Evolutionary conservation across 306 rosid species (phyloP).

Genomic region (Casuarina equisetifolia): DNA sequence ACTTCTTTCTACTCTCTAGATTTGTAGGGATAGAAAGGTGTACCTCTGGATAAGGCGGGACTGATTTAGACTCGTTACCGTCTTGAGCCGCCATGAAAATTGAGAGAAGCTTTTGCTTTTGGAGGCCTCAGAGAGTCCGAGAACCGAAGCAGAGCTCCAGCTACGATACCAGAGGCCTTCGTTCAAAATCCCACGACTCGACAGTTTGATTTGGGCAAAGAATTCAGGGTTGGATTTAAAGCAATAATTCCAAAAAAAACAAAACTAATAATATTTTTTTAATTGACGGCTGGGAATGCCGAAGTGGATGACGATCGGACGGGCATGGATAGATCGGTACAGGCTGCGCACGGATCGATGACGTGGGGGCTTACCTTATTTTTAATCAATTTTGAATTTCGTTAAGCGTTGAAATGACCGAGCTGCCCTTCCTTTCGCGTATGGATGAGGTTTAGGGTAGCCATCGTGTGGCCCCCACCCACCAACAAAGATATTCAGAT

Average conservation of each 20-base stretch:
- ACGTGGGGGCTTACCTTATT: conserved; percentile 37
- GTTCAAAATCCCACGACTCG: conserved; percentile 23
- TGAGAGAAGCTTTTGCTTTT: conserved; percentile 22
- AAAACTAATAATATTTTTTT: conserved; percentile 9
- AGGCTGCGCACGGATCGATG: conserved; percentile 52
- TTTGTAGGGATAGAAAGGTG: conserved; percentile 12
- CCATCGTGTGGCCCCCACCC: conserved; percentile 5
- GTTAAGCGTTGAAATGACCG: background rate
- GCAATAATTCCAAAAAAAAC: conserved; percentile 12
- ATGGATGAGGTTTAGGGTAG: conserved; percentile 10
- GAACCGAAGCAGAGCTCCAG: background rate
- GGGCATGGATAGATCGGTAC: conserved; percentile 1
- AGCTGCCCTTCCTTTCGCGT: conserved; percentile 10
- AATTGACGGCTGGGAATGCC: conserved; percentile 51
- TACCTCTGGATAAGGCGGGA: conserved; percentile 87
- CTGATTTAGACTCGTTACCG: conserved; percentile 51
- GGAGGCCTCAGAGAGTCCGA: conserved; percentile 1
- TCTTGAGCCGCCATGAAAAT: conserved; percentile 63
- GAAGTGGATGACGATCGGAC: conserved; percentile 35
- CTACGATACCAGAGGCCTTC: conserved; percentile 10
- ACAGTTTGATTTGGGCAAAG: conserved; percentile 37
- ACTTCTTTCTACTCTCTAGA: background rate
- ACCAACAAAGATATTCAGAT: conserved; percentile 9
- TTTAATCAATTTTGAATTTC: background rate
- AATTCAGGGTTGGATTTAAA: conserved; percentile 48